These are phyloP conservation scores for Hypsizygus marmoreus DNA, from an alignment of 768 basidiomycete species.

Conservation along the genomic window DNA sequence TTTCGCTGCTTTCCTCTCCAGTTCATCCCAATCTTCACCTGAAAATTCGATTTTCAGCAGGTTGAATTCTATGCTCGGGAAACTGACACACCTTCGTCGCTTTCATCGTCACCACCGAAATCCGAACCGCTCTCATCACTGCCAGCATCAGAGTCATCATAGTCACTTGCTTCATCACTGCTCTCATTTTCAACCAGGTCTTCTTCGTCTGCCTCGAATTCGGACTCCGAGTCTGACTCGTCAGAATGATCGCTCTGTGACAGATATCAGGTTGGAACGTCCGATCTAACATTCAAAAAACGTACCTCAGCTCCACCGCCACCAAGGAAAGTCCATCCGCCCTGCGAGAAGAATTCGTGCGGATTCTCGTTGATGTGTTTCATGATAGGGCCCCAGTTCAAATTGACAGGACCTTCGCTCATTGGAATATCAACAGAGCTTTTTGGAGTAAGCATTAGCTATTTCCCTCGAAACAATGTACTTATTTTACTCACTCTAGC, in stretches of 20 bases:
- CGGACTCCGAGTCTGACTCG: constrained; percentile 52
- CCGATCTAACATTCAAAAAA: constrained; percentile 7
- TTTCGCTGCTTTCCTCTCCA: constrained; percentile 90
- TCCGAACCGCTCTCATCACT: constrained; percentile 68
- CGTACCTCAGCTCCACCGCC: constrained; percentile 71
- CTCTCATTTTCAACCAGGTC: constrained; percentile 56
- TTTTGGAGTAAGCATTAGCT: constrained; percentile 11
- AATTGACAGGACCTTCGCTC: constrained; percentile 93
- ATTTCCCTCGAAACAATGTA: constrained; percentile 3
- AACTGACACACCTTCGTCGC: constrained; percentile 58
- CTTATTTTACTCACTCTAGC: constrained; percentile 75
- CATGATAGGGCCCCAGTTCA: constrained; percentile 99
- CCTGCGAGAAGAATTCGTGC: constrained; percentile 91
- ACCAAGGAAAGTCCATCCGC: constrained; percentile 94
- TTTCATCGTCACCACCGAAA: constrained; percentile 55
- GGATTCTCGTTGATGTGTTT: constrained; percentile 97
- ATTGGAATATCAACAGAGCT: constrained; percentile 97
- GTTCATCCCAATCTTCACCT: constrained; percentile 96
- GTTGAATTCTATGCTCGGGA: constrained; percentile 3
- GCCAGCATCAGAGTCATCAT: constrained; percentile 64
- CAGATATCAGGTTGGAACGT: constrained; percentile 4
- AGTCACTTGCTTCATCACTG: constrained; percentile 65
- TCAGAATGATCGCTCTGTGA: constrained; percentile 42
- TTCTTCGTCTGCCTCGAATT: constrained; percentile 60
- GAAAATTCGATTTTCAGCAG: constrained; percentile 5